Evolutionary conservation across 2,329 filamentous ascomycete genomes (phyloP), one percentile per base, ranked within the genome.

Genomic region (Fusarium sp.): DNA sequence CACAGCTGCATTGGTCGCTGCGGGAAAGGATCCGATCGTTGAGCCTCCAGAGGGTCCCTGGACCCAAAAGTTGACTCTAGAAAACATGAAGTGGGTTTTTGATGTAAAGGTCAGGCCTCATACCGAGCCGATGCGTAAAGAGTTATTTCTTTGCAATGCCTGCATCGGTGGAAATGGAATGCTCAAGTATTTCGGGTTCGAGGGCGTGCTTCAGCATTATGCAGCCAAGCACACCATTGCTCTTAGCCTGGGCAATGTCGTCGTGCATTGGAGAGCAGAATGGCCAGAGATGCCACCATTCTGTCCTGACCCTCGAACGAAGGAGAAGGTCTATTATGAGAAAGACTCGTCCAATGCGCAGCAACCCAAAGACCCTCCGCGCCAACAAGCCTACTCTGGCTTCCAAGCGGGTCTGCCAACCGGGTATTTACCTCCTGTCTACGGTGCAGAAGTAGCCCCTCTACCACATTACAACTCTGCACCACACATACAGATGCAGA

Each of bases 21-120:
- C 83, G 53, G 83, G 86, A 34, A 80, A 78, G 66, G 67, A 81
- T 57, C 81, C 82, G 6, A 72, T 77, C 30, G 56, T 76, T 11
- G 87, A 90, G 65, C 83, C 84, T 9, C 80, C 81, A 3, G 80
- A 85, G 65, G 86, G 84, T 0, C 83, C 86, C 8, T 86, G 83
- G 71, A 88, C 84, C 28, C 84, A 87, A 75, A 89, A 85, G 74
- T 82, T 95, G 53, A 91, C 90, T 2, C 80, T 96, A 70, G 92
- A 95, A 75, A 93, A 94, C 74, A 94, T 96, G 92, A 94, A 92
- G 78, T 95, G 91, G 88, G 82, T 94, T 31, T 94, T 92, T 76
- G 92, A 94, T 73, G 87, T 87, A 70, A 94, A 93, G 76, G 84
- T 96, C 75, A 92, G 89, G 74, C 88, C 88, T 26, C 80, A 88